Evolutionary conservation across 1,284 basidiomycete genomes (phyloP), one percentile per base, ranked within the genome.

Genomic region (Microbotryum lychnidis-dioicae): DNA sequence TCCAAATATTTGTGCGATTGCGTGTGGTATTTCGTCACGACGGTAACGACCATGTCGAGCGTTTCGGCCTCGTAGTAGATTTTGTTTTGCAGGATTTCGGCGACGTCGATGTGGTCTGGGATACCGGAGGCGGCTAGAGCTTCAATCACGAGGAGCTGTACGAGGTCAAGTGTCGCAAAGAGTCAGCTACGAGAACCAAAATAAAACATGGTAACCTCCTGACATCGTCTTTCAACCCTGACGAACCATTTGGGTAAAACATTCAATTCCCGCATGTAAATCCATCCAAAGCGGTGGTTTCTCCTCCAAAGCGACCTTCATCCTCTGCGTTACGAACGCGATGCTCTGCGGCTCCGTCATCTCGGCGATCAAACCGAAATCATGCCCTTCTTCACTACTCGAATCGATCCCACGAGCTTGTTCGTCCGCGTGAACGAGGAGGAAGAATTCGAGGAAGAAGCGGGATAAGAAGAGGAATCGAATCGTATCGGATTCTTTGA

Each of bases 231-330:
- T 27, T 52, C 14, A 12, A 23, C 14, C 14, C 14, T 9, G 14
- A 60, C 78, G 67, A 50, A 80, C 80, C 53, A 94, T 79, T 70
- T 94, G 90, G 7, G 89, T 90, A 65, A 96, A 83, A 75, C 90
- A 93, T 71, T 93, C 88, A 69, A 94, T 84, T 50, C 89, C 89
- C n/a, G 90, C 89, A 75, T 96, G 89, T 37, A 97, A 79, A 72
- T 94, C 91, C n/a, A 84, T 88, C 90, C 89, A 93, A 60, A 84
- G 79, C 71, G 89, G 89, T 37, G 91, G 91, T 87, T 91, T 91
- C 69, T 91, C 89, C 64, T 96, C 91, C 59, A 90, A 81, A 2
- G 90, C 86, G 60, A 84, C 84, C 56, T 85, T 83, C 85, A 96
- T 91, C n/a, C 91, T 82, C 69, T 81, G 83, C 56, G 91, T 81